These are phyloP conservation scores for Maudiozyma barnettii DNA, from an alignment of 805 yeast species.

Conservation along the genomic window DNA sequence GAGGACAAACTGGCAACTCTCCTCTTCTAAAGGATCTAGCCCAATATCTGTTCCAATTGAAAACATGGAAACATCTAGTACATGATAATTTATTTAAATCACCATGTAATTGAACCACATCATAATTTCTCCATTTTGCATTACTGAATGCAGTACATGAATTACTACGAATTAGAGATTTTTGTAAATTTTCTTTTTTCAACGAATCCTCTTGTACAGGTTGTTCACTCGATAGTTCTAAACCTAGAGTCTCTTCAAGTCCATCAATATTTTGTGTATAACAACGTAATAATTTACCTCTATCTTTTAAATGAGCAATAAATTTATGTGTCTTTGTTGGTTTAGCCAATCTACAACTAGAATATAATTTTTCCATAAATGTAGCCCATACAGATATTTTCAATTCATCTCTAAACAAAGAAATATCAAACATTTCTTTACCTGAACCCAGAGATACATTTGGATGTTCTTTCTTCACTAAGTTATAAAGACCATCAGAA, in stretches of 20 bases:
- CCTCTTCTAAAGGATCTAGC: slow-evolving; percentile 46
- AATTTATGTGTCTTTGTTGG: slow-evolving; percentile 84
- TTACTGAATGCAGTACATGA: slow-evolving; percentile 1
- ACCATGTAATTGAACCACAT: slow-evolving; percentile 88
- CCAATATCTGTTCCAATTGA: slow-evolving; percentile 52
- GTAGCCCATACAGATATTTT: slow-evolving; percentile 71
- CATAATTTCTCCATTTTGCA: slow-evolving; percentile 47
- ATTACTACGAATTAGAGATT: slow-evolving; percentile 1
- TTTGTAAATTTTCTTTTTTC: slow-evolving; percentile 7
- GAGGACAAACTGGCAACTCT: slow-evolving; percentile 65
- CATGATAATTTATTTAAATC: slow-evolving; percentile 71
- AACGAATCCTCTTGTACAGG: background rate
- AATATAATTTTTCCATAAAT: slow-evolving; percentile 76
- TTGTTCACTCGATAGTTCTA: slow-evolving; percentile 45
- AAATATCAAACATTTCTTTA: slow-evolving; percentile 82
- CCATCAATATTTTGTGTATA: slow-evolving; percentile 96
- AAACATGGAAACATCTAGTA: slow-evolving; percentile 52
- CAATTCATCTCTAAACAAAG: slow-evolving; percentile 59
- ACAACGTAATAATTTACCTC: slow-evolving; percentile 65
- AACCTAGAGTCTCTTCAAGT: slow-evolving; percentile 56
- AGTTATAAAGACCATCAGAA: slow-evolving; percentile 68
- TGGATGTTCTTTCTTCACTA: slow-evolving; percentile 57
- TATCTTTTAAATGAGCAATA: slow-evolving; percentile 47
- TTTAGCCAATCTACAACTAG: slow-evolving; percentile 50
- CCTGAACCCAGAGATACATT: slow-evolving; percentile 58